Evolutionary conservation across 352 stramenopile genomes (phyloP), one percentile per base, ranked within the genome.

Genomic region (Phytophthora tentaculata): DNA sequence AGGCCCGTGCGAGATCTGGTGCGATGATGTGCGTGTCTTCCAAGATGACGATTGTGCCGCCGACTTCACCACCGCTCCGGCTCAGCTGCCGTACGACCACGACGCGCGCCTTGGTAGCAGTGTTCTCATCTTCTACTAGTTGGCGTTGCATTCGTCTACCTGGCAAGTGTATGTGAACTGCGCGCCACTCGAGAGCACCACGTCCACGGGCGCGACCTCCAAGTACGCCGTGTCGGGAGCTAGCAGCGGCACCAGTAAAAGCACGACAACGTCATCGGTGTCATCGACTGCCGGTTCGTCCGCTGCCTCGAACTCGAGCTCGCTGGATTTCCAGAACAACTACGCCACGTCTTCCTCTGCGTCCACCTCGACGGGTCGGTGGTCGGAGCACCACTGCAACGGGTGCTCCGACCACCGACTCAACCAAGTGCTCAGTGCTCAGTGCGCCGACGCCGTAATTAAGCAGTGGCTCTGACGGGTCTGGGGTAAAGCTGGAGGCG

Each of bases 131-230:
- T 63, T 59, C n/a, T 74, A 79, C 54, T 86, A 73, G 75, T 56
- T 86, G 10, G 73, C 73, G 0, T 23, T 86, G 58, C 78, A 86
- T 67, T 47, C 66, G 29, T 58, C 63, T 3, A 47, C 63, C 20
- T 86, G 78, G 78, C 78, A 86, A 48, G 55, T 83, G 16, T 86
- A 86, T 60, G 80, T 64, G 8, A 80, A 81, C 61, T 85, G 74
- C 20, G 71, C 63, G 8, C 41, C 64, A n/a, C 64, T 71, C 14
- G 64, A 57, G 44, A 67, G 67, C 29, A 55, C 64, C 32, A 71
- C 57, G 1, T 69, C 65, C 17, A 69, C 70, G 19, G 71, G 60
- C 19, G 57, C 71, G 4, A 67, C 37, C 28, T 73, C 71, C 26
- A 71, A 69, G 24, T 75, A 57, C 28, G 67, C 64, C 7, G 64